Conservation (phyloP, 1,139 yeast species). For the Saccharomyces pastorianus region DNA sequence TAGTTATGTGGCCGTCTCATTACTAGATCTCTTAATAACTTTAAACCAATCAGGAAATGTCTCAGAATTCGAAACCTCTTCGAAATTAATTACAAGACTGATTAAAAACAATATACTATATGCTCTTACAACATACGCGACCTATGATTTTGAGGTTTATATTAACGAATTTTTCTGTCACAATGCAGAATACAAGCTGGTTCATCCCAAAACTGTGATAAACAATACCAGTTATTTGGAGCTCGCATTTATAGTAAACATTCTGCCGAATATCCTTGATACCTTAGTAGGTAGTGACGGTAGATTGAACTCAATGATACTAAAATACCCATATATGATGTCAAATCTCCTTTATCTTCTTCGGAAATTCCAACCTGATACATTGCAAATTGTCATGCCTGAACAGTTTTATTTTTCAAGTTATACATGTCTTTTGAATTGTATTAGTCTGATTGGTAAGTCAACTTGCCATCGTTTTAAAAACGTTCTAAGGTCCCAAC, state of each 20-base stretch:
- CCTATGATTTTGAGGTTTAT: slow-evolving; percentile 20
- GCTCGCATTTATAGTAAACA: slow-evolving; percentile 7
- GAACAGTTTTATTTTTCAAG: slow-evolving; percentile 7
- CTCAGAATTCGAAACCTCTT: slow-evolving; percentile 21
- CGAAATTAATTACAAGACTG: slow-evolving; percentile 16
- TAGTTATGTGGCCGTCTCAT: slow-evolving; percentile 14
- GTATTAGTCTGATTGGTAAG: slow-evolving; percentile 21
- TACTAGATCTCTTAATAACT: slow-evolving; percentile 26
- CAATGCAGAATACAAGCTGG: slow-evolving; percentile 6
- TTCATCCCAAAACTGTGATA: slow-evolving; percentile 5
- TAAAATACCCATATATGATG: slow-evolving; percentile 10
- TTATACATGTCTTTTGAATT: slow-evolving; percentile 14
- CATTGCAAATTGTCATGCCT: slow-evolving; percentile 4
- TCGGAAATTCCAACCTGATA: slow-evolving; percentile 5
- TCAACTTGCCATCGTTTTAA: slow-evolving; percentile 6
- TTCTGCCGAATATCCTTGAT: slow-evolving; percentile 9
- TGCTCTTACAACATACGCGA: slow-evolving; percentile 19
- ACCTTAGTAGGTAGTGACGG: slow-evolving; percentile 6
- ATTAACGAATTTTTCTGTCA: slow-evolving; percentile 12
- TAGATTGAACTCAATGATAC: slow-evolving; percentile 7
- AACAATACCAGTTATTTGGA: slow-evolving; percentile 8
- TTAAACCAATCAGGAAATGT: slow-evolving; percentile 30
- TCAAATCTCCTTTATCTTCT: slow-evolving; percentile 13
- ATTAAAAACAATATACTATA: slow-evolving; percentile 18
- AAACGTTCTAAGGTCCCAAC: slow-evolving; percentile 1